phyloP scores from a whole-genome alignment of 164 flowering plant genomes.

The Sextonia rubra region DNA sequence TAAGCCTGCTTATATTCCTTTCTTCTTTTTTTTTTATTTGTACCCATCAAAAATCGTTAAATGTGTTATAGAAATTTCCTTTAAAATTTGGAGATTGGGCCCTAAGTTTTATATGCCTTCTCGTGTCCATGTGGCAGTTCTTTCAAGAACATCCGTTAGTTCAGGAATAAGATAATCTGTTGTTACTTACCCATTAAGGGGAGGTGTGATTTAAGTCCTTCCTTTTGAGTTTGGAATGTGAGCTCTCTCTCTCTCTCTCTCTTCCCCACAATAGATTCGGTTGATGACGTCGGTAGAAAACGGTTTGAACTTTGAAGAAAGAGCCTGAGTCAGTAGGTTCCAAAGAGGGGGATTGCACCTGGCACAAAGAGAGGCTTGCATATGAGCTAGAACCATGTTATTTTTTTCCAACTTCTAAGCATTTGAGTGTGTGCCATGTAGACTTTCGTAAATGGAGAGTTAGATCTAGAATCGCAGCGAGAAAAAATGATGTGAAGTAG shows the following conservation, averaged over 20 bases:
- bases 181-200: not conserved
- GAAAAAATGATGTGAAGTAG: not conserved
- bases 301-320: slow-evolving; percentile 30
- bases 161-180: not conserved
- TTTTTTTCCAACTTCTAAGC: not conserved
- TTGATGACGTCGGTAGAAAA: slow-evolving; percentile 42
- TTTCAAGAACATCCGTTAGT: slow-evolving; percentile 6
- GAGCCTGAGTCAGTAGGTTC: slow-evolving; percentile 18
- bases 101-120: not conserved
- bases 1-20: not conserved
- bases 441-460: not conserved
- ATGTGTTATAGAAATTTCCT: not conserved
- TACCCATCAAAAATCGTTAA: not conserved
- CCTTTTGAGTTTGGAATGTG: slow-evolving; percentile 22
- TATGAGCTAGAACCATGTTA: slow-evolving; percentile 32
- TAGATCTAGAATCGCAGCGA: not conserved
- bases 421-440: not conserved
- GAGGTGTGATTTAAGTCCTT: slow-evolving; percentile 7
- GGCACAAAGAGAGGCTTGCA: slow-evolving; percentile 41
- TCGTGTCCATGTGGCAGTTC: not conserved
- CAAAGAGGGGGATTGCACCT: slow-evolving; percentile 48
- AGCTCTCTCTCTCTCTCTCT: slow-evolving; percentile 20
- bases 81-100: not conserved
- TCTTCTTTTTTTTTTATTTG: too few relatives aligned
- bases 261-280: slow-evolving; percentile 36